Evolutionary conservation across 139 green algal genomes (phyloP), one percentile per base, ranked within the genome.

Genomic region (Chlamydomonas asymmetrica): DNA sequence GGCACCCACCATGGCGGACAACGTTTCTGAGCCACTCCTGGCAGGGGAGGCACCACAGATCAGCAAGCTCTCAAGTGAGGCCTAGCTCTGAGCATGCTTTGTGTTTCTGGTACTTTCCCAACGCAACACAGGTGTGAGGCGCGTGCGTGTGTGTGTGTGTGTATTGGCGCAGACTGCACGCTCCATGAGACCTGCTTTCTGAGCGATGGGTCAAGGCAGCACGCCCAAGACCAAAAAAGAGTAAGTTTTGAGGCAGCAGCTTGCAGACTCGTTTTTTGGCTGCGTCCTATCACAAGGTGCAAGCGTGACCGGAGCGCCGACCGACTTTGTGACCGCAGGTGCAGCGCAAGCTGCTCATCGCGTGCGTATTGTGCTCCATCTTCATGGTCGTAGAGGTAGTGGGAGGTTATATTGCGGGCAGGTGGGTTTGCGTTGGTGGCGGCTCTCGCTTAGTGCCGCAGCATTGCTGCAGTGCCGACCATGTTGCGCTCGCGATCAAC

Each of bases 301-400:
- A 39, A 31, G 18, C 34, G 50, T 68, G 35, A 3, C 4, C 41
- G 65, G 52, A 75, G 68, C 38, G 65, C 20, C 68, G 39, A 32
- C 68, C 22, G 22, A 66, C 34, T 16, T 64, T 16, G 18, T 45
- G 16, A 57, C 7, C 60, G 68, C 74, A 89, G 79, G 85, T 88
- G 4, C 80, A 85, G 38, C 66, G 74, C 38, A 90, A 87, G 75
- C 82, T 92, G 39, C 38, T 90, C 1, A 50, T 73, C 27, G 84
- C 84, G 16, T 84, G 79, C 49, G 68, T 83, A 32, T 56, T 92
- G 43, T 85, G 80, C 43, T 73, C 83, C 27, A 68, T 86, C 10
- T 92, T 92, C 74, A 89, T 92, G 81, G 22, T 82, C 0, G 60
- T 88, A 1, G 84, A 92, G 48, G 66, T 90, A 0, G 38, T 88